A percentile compares a stretch with the other conserved stretches of the same genome.
These are phyloP conservation scores for Sphaerulina musiva DNA, from an alignment of 2,329 filamentous ascomycete species.

Conservation along the genomic window DNA sequence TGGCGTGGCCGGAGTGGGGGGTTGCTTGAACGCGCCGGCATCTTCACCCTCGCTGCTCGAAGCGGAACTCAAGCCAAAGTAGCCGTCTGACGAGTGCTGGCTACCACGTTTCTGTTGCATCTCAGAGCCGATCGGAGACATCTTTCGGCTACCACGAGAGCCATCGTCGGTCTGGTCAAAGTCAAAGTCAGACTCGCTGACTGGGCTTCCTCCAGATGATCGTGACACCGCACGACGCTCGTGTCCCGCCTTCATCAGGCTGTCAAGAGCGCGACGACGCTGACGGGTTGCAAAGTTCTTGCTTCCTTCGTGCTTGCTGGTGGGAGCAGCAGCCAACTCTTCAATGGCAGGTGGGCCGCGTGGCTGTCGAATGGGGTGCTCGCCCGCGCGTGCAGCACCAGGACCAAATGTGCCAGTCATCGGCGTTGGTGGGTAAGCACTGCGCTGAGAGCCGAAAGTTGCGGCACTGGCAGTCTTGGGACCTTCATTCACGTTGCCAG, in stretches of 20 bases:
- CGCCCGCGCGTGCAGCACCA: slow-evolving; percentile 84
- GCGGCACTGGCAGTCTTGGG: slow-evolving; percentile 63
- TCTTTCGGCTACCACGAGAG: slow-evolving; percentile 29
- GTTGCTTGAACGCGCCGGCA: slow-evolving; percentile 31
- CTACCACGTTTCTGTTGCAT: slow-evolving; percentile 35
- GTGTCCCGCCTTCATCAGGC: slow-evolving; percentile 80
- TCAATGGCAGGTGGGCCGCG: slow-evolving; percentile 87
- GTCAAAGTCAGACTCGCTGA: slow-evolving; percentile 69
- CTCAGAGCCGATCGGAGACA: slow-evolving; percentile 36
- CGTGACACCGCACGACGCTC: slow-evolving; percentile 70
- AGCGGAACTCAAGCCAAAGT: slow-evolving; percentile 56
- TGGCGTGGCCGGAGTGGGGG: slow-evolving; percentile 51
- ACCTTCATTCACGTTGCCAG: slow-evolving; percentile 52
- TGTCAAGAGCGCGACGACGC: slow-evolving; percentile 84
- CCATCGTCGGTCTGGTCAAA: slow-evolving; percentile 63
- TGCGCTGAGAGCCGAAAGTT: slow-evolving; percentile 40
- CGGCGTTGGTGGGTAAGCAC: slow-evolving; percentile 66
- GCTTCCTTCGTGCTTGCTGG: slow-evolving; percentile 88
- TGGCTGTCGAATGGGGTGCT: slow-evolving; percentile 89
- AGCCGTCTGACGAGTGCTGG: slow-evolving; percentile 30
- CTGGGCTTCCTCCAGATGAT: slow-evolving; percentile 60
- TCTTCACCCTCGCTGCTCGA: slow-evolving; percentile 57
- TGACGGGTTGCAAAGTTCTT: slow-evolving; percentile 93
- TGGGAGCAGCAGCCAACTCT: slow-evolving; percentile 82
- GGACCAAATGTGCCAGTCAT: slow-evolving; percentile 83